Evolutionary conservation across 176 grass and related monocot genomes (phyloP), one percentile per base, ranked within the genome.

Genomic region (Rhynchospora tenuis): DNA sequence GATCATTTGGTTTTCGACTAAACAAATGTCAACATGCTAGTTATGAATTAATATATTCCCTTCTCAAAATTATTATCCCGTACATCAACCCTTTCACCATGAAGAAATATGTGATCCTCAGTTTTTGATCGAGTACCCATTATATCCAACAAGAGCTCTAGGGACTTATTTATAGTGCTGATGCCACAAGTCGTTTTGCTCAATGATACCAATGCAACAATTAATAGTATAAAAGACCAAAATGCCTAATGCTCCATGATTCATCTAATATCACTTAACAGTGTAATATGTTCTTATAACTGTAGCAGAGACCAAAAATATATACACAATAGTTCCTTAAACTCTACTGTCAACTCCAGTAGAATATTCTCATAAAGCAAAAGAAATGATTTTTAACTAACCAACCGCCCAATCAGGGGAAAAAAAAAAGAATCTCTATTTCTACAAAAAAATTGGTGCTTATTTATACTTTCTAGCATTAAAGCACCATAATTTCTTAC

Each of bases 391-490:
- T 56, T 77, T 48, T 31, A 55, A 77, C 73, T 65, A 63, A 45
- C 57, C 59, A 17, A 82, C 23, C 38, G 59, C 61, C 24, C 59
- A 46, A 64, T 77, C 31, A 9, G 46, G 52, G 52, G 23, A 22
- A 51, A 45, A 66, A 82, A 80, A 42, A 59, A 27, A 31, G 33
- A 70, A 64, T 65, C 55, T 82, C 61, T 82, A 68, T 50, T 51
- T 54, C 80, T 68, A 82, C 80, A 81, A 82, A 82, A 82, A 82
- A 68, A 52, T 70, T 68, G 60, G 63, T 82, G 73, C 73, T 77
- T 56, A 55, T 77, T 77, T 77, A 77, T 77, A 50, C 55, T 77
- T 74, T 74, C 46, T 56, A 77, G 73, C 50, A 77, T 55, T 13
- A 56, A 77, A 77, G 50, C 73, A 77, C 73, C 73, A 56, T 77